Base-by-base conservation (phyloP, 768 basidiomycete species). In the Daedaleopsis nitida region DNA sequence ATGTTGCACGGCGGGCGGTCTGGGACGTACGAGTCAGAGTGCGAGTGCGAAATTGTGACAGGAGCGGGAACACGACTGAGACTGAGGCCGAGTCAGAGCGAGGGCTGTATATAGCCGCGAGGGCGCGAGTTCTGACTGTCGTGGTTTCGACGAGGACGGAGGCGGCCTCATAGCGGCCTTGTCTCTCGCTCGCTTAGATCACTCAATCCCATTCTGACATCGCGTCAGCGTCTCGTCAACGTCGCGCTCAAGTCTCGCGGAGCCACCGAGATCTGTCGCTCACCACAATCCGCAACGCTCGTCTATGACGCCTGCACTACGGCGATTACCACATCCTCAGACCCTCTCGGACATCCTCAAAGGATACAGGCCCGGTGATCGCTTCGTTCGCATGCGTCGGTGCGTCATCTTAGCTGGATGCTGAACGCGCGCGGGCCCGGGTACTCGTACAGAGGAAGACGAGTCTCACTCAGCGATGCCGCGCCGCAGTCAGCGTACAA, bases 1-100 rank as follows among this genome's bases (percentile, higher is more conserved):
- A 65, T 64, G 44, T 32, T 37, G 44, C 35, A 39, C 38, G 34
- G 52, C 14, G 47, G 52, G 37, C 34, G 62, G 27, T 52, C 61
- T 55, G 58, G 49, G n/a, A 44, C 35, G 49, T 34, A 52, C 62
- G 66, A 66, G 66, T 64, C 58, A 63, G 57, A 21, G 37, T 23
- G 47, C 47, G 23, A 49, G 47, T 49, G 47, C 23, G 23, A 49
- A 49, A 49, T 49, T 24, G 1, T 21, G 24, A 13, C 47, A 21
- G 21, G 42, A 13, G 34, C 16, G 19, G 14, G 37, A 16, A 52
- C 16, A 35, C 10, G 47, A 19, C 16, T 24, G 32, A 47, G 42
- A 23, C 32, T n/a, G 32, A 39, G 47, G 37, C 52, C 58, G 58
- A 54, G 52, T 45, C 59, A 47, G 42, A 17, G 37, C 14, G 38